Evolutionary conservation across 176 grass and related monocot species (phyloP), one percentile per base, ranked within the genome.

Genomic region (Carex parvula): DNA sequence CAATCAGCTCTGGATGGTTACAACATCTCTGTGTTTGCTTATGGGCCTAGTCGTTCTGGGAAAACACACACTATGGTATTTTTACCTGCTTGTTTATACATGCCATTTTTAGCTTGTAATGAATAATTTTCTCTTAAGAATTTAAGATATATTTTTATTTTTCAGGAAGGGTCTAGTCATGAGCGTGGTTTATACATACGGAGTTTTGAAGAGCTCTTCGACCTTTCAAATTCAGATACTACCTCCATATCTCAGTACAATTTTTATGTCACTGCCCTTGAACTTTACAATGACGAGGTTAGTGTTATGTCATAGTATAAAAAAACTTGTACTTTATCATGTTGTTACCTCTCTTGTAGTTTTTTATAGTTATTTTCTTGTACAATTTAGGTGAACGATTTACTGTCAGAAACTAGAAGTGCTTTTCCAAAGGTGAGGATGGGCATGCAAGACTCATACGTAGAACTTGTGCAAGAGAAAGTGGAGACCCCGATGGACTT

Each of bases 281-380:
- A 98, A 85, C 92, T 98, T 70, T 93, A 95, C 85, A 98, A 98
- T 87, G 95, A 98, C 71, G 92, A 98, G 95, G 95, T 98, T 73
- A 79, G 59, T 80, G 77, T 39, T 84, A 52, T 52, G 64, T 61
- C 35, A 29, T 59, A 75, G 15, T 6, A 30, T 20, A 50, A 13
- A 21, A 69, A 60, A 17, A 64, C 52, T 44, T 76, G 18, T 60
- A 37, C 35, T 87, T 71, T 35, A 56, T 75, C 66, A 15, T 73
- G 20, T 81, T 17, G 26, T 35, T 81, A 73, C 74, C 77, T 35
- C 68, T 29, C 46, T 73, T 84, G 14, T 87, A 6, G 24, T 6
- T 73, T 88, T 35, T 87, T 53, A 41, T 42, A 77, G 10, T 89
- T 17, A 11, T 72, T 63, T 90, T 79, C 39, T 20, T 42, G 26